These are phyloP conservation scores for Pseudocercospora eumusae DNA, from an alignment of 2,329 filamentous ascomycete species.

Conservation along the genomic window DNA sequence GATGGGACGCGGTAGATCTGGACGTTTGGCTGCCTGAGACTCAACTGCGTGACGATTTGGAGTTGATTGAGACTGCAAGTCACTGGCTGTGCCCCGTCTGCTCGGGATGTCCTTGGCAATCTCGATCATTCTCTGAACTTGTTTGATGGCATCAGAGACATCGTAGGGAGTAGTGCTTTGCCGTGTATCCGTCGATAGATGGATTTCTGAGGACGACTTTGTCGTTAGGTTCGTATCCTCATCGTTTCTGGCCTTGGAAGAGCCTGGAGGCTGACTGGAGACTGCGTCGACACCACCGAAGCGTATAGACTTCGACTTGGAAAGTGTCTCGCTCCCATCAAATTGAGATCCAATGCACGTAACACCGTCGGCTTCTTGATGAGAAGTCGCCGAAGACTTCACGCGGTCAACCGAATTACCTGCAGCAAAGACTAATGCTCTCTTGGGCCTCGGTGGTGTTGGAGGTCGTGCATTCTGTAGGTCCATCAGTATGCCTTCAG, in stretches of 20 bases:
- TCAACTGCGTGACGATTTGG: neutral
- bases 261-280: neutral
- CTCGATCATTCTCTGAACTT: conserved; percentile 2
- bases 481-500: neutral
- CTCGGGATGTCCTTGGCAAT: conserved; percentile 9
- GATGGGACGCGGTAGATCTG: neutral
- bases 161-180: neutral
- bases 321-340: neutral
- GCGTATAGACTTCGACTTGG: neutral
- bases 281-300: neutral
- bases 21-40: neutral
- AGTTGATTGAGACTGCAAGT: neutral
- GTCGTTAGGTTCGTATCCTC: neutral
- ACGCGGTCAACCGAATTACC: neutral
- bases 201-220: neutral
- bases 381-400: neutral
- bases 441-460: neutral
- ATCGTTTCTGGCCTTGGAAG: neutral
- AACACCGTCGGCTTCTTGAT: neutral
- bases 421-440: neutral
- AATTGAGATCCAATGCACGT: neutral
- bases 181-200: neutral
- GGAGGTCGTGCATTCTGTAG: neutral
- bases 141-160: neutral
- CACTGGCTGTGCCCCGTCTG: neutral